Evolutionary conservation across 2,329 filamentous ascomycete species (phyloP).

Genomic region (Ascochyta fabae): DNA sequence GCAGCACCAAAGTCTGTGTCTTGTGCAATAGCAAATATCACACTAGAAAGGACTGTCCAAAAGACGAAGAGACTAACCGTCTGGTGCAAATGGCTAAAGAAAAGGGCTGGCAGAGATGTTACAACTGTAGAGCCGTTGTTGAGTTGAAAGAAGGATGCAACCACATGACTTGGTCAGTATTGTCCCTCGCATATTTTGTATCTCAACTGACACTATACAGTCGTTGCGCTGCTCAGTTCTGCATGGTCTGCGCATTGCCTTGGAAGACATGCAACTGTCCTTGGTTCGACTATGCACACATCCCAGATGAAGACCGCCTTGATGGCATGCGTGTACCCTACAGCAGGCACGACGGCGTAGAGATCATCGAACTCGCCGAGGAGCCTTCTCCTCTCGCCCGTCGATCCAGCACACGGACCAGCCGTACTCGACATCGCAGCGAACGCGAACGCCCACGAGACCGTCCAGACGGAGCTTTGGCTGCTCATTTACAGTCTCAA

Average conservation of each 20-base stretch:
- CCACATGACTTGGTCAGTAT: constrained; percentile 80
- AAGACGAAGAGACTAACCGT: constrained; percentile 69
- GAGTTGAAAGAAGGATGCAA: constrained; percentile 84
- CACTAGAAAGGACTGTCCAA: constrained; percentile 68
- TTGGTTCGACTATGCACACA: constrained; percentile 71
- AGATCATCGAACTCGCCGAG: constrained; percentile 41
- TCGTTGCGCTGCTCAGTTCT: constrained; percentile 83
- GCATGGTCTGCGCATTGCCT: constrained; percentile 80
- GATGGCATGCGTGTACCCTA: constrained; percentile 46
- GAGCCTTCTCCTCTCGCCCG: constrained; percentile 34
- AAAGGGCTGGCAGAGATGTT: constrained; percentile 77
- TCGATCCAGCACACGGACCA: constrained; percentile 31
- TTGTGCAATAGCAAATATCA: constrained; percentile 79
- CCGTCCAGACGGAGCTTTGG: constrained; percentile 57
- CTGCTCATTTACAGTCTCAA: constrained; percentile 59
- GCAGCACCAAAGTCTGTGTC: constrained; percentile 76
- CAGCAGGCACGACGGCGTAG: constrained; percentile 32
- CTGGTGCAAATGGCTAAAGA: constrained; percentile 70
- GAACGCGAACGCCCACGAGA: constrained; percentile 52
- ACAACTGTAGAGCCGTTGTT: constrained; percentile 74
- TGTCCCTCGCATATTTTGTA: background rate
- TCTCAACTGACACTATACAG: constrained; percentile 49
- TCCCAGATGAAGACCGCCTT: constrained; percentile 61
- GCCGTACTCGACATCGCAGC: constrained; percentile 31
- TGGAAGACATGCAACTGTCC: constrained; percentile 87